Evolutionary conservation across 345 rosid genomes (phyloP).

Genomic region (Populus nigra): DNA sequence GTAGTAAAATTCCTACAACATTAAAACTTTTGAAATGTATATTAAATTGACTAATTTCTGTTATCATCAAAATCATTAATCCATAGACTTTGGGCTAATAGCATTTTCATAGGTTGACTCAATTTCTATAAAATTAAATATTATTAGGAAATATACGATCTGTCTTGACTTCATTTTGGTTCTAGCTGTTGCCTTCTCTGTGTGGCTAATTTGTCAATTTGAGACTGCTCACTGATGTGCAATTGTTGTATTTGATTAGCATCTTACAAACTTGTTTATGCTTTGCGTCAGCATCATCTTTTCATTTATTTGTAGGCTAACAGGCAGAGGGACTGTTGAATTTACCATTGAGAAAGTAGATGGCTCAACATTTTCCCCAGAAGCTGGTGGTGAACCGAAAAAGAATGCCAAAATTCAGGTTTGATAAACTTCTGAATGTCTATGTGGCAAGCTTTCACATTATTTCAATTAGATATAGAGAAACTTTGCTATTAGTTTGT

Average conservation of each 20-base stretch:
- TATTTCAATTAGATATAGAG: not conserved
- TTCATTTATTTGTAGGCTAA: constrained; percentile 45
- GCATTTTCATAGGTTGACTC: no score
- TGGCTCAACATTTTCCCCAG: constrained; percentile 75
- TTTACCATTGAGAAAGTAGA: constrained; percentile 76
- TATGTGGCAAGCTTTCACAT: not conserved
- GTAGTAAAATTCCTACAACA: no score
- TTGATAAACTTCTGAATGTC: not conserved
- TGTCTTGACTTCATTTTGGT: not conserved
- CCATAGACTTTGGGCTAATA: no score
- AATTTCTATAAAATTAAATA: no score
- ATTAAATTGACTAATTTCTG: no score
- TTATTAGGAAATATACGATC: no score
- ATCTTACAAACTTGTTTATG: not conserved
- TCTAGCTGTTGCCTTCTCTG: not conserved
- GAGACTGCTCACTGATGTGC: constrained; percentile 5
- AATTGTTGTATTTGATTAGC: not conserved
- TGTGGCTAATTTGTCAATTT: not conserved
- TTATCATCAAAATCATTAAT: no score
- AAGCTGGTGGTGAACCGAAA: constrained; percentile 72
- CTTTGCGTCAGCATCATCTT: not conserved
- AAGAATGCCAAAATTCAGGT: constrained; percentile 80
- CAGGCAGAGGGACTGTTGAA: constrained; percentile 83
- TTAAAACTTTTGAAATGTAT: no score
- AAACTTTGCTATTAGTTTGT: not conserved